A percentile compares a stretch with the other conserved stretches of the same genome.
Conservation (phyloP, 1,139 yeast species). For the Waltiozyma sp. region DNA sequence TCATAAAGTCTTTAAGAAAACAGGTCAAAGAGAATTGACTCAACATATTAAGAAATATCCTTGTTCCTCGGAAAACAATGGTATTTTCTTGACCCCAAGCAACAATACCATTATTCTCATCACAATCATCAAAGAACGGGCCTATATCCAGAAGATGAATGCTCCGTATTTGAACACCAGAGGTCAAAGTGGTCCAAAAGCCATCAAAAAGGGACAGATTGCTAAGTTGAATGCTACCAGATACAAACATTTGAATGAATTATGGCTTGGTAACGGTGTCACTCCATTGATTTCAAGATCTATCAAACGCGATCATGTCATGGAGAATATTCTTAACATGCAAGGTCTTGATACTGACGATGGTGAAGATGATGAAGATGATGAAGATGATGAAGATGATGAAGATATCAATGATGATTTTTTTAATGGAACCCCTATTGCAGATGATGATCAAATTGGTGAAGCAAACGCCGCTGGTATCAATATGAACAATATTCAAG, state of each 20-base stretch:
- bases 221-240: slow-evolving; percentile 43
- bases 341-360: not conserved
- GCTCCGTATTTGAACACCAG: slow-evolving; percentile 66
- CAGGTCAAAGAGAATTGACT: slow-evolving; percentile 19
- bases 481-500: not conserved
- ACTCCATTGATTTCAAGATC: slow-evolving; percentile 27
- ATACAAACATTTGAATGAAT: slow-evolving; percentile 41
- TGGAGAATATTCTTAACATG: slow-evolving; percentile 1
- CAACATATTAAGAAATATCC: slow-evolving; percentile 25
- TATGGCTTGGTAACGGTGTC: slow-evolving; percentile 52
- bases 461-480: not conserved
- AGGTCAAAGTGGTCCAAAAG: slow-evolving; percentile 56
- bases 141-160: slow-evolving; percentile 24
- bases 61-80: slow-evolving; percentile 21
- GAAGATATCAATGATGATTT: slow-evolving; percentile 6
- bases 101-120: slow-evolving; percentile 28
- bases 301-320: not conserved
- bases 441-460: not conserved
- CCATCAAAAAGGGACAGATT: slow-evolving; percentile 38
- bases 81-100: slow-evolving; percentile 36
- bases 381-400: slow-evolving; percentile 3
- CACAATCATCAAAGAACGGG: slow-evolving; percentile 2
- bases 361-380: slow-evolving; percentile 1
- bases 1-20: slow-evolving; percentile 24
- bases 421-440: slow-evolving; percentile 9